Evolutionary conservation across 345 rosid genomes (phyloP), one percentile per base, ranked within the genome.

Genomic region (Eutrema japonicum): DNA sequence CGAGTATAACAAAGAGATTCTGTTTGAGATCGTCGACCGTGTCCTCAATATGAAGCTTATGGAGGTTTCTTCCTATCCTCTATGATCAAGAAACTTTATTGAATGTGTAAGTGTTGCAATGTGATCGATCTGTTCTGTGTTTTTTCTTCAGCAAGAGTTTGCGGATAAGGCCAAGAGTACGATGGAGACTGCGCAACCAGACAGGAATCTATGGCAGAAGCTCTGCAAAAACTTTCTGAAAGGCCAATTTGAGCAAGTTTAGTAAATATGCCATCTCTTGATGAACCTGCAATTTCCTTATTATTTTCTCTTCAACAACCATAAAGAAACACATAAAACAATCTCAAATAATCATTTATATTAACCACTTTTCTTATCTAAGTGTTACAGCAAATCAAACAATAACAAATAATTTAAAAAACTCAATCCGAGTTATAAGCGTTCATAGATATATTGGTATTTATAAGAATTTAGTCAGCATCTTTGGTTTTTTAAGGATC

Each of bases 1-100:
- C 0, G 98, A 93, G 80, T 89, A 91, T 84, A 85, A 91, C 77
- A 87, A 84, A 48, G 98, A 87, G 76, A 91, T 93, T 59, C 80
- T 93, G 13, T 77, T 7, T 66, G 81, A 82, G 73, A 85, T 93
- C 52, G 84, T 91, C 1, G 97, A 91, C 43, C 96, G 97, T 51
- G 86, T 88, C 49, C 80, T 88, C 11, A 43, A 36, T 32, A 68
- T 57, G 73, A 77, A 83, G 69, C 68, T 68, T 53, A 80, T 91
- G 10, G 60, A 85, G 85, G 96, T 92, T 51, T 61, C 51, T 75
- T 68, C 53, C 10, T 50, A 0, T 59, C 65, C 42, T 16, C 10
- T 18, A 18, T 18, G 22, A 18, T 18, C 22, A 18, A 0, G 22
- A 18, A 18, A 18, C 41, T 37, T 27, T 22, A 26, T 38, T 4